Conservation (phyloP, 2,329 filamentous ascomycete genomes). For the Penicillium sp. region DNA sequence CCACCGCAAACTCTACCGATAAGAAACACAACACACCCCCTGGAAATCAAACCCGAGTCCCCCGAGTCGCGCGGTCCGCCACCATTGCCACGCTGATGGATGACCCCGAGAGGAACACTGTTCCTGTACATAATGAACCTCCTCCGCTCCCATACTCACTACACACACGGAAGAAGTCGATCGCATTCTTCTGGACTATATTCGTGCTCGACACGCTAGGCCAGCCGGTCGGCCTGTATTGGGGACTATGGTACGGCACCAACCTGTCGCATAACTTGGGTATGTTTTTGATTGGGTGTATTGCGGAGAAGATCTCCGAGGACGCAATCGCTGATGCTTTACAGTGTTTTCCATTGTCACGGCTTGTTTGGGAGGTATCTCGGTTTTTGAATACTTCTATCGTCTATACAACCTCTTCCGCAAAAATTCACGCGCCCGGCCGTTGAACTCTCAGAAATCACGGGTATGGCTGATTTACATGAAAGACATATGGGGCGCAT, state of each 20-base stretch:
- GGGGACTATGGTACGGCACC: slow-evolving; percentile 60
- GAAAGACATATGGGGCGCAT: not conserved
- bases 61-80: slow-evolving; percentile 5
- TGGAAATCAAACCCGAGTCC: not conserved
- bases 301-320: not conserved
- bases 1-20: not conserved
- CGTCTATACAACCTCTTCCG: slow-evolving; percentile 41
- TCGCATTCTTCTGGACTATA: slow-evolving; percentile 60
- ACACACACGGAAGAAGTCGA: slow-evolving; percentile 54
- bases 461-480: slow-evolving; percentile 33
- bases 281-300: slow-evolving; percentile 24
- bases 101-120: slow-evolving; percentile 24
- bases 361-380: slow-evolving; percentile 41
- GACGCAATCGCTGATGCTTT: slow-evolving; percentile 5
- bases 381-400: slow-evolving; percentile 46
- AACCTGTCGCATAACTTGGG: slow-evolving; percentile 46
- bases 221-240: slow-evolving; percentile 62
- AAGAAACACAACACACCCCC: not conserved
- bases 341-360: slow-evolving; percentile 46
- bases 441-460: slow-evolving; percentile 44
- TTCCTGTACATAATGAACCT: slow-evolving; percentile 28
- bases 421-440: slow-evolving; percentile 38
- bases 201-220: slow-evolving; percentile 60
- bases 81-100: slow-evolving; percentile 32
- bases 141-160: slow-evolving; percentile 59